Conservation (phyloP, 2,329 filamentous ascomycete species). For the Xenosphaeropsis pyriputrescens region DNA sequence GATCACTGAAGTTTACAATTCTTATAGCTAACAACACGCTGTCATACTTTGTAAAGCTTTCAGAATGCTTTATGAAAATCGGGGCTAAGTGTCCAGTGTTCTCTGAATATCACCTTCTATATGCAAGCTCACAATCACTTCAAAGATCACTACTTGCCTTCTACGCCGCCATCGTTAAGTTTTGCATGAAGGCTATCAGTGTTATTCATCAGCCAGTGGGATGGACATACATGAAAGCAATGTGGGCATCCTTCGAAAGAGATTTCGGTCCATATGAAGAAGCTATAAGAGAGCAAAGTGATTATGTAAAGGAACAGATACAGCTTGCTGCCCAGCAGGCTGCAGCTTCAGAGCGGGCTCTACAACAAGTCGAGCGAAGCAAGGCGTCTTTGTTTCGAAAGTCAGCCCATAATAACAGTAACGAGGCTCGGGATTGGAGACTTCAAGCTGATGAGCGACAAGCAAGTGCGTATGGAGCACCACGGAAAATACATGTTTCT, state of each 20-base stretch:
- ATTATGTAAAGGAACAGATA: constrained; percentile 1
- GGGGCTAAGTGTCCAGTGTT: constrained; percentile 20
- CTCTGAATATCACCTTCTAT: constrained; percentile 21
- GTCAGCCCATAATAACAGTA: not conserved
- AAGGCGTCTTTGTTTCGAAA: not conserved
- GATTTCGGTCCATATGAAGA: constrained; percentile 5
- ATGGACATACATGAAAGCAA: constrained; percentile 5
- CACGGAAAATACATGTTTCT: not conserved
- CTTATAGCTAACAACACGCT: constrained; percentile 19
- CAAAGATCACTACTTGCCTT: constrained; percentile 20
- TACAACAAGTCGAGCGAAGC: not conserved
- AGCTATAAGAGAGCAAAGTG: constrained; percentile 4
- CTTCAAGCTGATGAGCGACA: not conserved
- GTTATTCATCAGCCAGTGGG: constrained; percentile 14
- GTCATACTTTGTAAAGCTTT: constrained; percentile 24
- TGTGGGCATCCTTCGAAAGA: constrained; percentile 1
- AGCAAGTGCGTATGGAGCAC: not conserved
- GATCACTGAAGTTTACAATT: constrained; percentile 25
- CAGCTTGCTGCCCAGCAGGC: constrained; percentile 1
- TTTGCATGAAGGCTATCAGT: constrained; percentile 19
- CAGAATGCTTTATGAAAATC: constrained; percentile 21
- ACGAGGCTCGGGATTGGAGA: not conserved
- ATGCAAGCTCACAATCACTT: constrained; percentile 18
- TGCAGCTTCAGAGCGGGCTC: not conserved
- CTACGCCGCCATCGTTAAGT: constrained; percentile 20